phyloP scores from a whole-genome alignment of 352 stramenopile species.

The Pythium brachiatum region DNA sequence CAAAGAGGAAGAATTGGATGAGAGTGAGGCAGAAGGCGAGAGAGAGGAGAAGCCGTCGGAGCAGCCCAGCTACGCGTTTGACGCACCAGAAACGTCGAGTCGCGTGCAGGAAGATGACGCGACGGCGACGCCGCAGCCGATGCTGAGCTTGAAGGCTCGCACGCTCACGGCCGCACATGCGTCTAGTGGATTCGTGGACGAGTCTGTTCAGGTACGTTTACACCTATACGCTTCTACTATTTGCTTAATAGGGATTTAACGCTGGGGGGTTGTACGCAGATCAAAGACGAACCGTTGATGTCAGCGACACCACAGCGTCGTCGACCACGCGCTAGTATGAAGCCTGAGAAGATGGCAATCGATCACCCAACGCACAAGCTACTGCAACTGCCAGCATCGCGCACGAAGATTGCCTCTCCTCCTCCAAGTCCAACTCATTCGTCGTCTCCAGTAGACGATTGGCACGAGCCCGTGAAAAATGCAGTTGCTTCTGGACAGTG shows the following conservation, averaged over 20 bases:
- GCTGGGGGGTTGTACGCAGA: conserved; percentile 2
- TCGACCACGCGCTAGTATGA: not conserved
- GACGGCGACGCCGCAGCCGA: not conserved
- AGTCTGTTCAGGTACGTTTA: not conserved
- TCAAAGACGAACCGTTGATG: conserved; percentile 20
- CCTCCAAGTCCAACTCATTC: not conserved
- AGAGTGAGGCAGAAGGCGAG: conserved; percentile 22
- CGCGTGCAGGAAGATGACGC: not conserved
- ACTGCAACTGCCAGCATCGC: not conserved
- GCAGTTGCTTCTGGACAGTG: not conserved
- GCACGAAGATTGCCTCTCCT: not conserved
- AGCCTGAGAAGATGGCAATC: not conserved
- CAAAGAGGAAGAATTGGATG: conserved; percentile 26
- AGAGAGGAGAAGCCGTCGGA: not conserved
- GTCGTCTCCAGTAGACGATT: not conserved
- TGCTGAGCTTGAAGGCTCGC: not conserved
- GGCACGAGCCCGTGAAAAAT: not conserved
- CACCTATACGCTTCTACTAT: not conserved
- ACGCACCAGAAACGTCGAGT: not conserved
- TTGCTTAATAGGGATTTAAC: not conserved
- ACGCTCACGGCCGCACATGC: not conserved
- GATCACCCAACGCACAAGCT: not conserved
- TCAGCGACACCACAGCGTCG: not conserved
- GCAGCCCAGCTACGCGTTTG: not conserved
- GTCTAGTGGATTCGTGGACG: not conserved